Conservation (phyloP, 2,329 filamentous ascomycete species). For the Magnaporthiopsis rhizophila region DNA sequence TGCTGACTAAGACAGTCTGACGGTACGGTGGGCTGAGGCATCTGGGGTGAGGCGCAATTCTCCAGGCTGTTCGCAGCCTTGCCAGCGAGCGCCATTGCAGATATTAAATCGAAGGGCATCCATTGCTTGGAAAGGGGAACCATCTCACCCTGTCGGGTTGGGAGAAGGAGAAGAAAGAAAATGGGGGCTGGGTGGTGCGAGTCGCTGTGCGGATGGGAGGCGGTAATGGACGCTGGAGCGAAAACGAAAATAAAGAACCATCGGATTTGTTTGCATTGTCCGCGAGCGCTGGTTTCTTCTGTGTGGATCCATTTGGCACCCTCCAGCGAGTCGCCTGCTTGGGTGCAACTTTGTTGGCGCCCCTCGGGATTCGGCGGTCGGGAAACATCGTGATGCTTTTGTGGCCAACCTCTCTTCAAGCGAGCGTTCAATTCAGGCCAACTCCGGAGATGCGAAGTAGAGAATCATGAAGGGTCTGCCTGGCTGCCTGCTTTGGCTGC, state of each 20-base stretch:
- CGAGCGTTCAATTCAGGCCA: neutral
- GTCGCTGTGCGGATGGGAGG: neutral
- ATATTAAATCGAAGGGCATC: too few relatives aligned
- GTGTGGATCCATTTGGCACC: neutral
- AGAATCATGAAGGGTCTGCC: too few relatives aligned
- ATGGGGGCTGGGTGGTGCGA: too few relatives aligned
- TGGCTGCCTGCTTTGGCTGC: neutral
- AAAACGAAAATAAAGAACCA: neutral
- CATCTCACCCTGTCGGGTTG: neutral
- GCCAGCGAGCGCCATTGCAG: too few relatives aligned
- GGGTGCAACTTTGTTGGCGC: neutral
- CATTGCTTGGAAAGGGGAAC: neutral
- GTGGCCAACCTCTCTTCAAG: neutral
- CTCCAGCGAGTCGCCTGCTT: neutral
- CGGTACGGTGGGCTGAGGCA: too few relatives aligned
- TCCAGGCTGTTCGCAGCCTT: too few relatives aligned
- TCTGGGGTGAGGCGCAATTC: too few relatives aligned
- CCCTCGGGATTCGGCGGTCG: too few relatives aligned
- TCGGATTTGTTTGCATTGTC: neutral
- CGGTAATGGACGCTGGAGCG: too few relatives aligned
- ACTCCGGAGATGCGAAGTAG: neutral
- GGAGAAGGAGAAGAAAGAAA: neutral
- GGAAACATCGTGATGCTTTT: neutral
- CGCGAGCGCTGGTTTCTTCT: neutral
- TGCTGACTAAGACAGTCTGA: too few relatives aligned